These are phyloP conservation scores for Skeletonema potamos DNA, from an alignment of 108 stramenopile species.

Conservation along the genomic window DNA sequence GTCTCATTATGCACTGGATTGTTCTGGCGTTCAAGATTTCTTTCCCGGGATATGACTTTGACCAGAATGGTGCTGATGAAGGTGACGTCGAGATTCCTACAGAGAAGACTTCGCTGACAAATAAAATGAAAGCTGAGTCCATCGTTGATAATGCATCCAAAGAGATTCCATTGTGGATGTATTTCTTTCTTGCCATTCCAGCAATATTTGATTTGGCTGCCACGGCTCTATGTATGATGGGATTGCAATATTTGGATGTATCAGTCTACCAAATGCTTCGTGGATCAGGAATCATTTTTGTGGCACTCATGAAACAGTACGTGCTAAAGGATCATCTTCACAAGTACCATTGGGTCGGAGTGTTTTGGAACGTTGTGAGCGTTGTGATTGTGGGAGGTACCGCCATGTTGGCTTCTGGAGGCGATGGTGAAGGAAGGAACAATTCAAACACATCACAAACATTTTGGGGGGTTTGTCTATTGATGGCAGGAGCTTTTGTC, in stretches of 20 bases:
- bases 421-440: slow-evolving; percentile 3
- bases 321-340: slow-evolving; percentile 69
- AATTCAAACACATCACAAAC: slow-evolving; percentile 42
- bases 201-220: slow-evolving; percentile 84
- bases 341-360: slow-evolving; percentile 86
- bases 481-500: slow-evolving; percentile 89
- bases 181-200: slow-evolving; percentile 83
- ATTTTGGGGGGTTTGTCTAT: slow-evolving; percentile 73
- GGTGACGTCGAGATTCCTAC: slow-evolving; percentile 13
- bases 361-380: slow-evolving; percentile 81
- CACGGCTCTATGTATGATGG: slow-evolving; percentile 89
- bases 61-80: slow-evolving; percentile 6
- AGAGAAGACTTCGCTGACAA: slow-evolving; percentile 14
- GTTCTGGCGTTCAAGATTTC: slow-evolving; percentile 71
- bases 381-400: slow-evolving; percentile 84
- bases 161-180: slow-evolving; percentile 75
- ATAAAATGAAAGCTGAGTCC: slow-evolving; percentile 7
- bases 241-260: slow-evolving; percentile 81
- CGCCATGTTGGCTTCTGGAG: slow-evolving; percentile 57
- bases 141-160: not conserved
- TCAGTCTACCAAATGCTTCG: slow-evolving; percentile 88
- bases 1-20: slow-evolving; percentile 76
- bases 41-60: slow-evolving; percentile 80
- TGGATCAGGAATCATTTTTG: slow-evolving; percentile 90
- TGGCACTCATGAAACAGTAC: slow-evolving; percentile 90